Conservation (phyloP, 2,329 filamentous ascomycete species). For the Paecilomyces formosus region DNA sequence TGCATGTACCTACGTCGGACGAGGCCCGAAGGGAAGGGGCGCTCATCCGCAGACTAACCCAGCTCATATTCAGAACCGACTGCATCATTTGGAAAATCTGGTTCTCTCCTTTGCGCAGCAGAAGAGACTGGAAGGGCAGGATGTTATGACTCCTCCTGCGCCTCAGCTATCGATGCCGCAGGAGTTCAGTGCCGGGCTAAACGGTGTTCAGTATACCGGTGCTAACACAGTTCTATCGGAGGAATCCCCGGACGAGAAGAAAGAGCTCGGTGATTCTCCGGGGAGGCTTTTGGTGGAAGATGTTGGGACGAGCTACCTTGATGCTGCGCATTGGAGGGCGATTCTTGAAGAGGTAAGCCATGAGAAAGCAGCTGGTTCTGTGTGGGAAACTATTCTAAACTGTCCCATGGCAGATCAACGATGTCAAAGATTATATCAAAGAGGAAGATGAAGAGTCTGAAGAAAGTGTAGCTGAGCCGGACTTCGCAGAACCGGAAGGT, state of each 20-base stretch:
- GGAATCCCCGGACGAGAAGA: slow-evolving; percentile 2
- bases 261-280: slow-evolving; percentile 12
- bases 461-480: slow-evolving; percentile 10
- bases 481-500: slow-evolving; percentile 8
- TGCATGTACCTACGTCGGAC: slow-evolving; percentile 27
- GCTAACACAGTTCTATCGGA: background rate
- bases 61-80: slow-evolving; percentile 24
- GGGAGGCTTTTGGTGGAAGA: slow-evolving; percentile 24
- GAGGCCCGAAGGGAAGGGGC: slow-evolving; percentile 23
- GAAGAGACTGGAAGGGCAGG: slow-evolving; percentile 10
- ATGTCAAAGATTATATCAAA: slow-evolving; percentile 23
- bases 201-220: background rate
- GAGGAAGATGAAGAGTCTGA: slow-evolving; percentile 15
- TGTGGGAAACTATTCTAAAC: background rate
- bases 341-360: slow-evolving; percentile 28
- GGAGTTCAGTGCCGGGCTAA: background rate
- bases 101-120: slow-evolving; percentile 27
- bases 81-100: slow-evolving; percentile 30
- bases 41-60: slow-evolving; percentile 19
- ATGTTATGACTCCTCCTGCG: background rate
- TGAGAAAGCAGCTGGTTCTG: background rate
- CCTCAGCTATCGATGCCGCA: background rate
- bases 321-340: slow-evolving; percentile 28
- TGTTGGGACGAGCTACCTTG: slow-evolving; percentile 26
- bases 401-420: slow-evolving; percentile 20